Conservation (phyloP, 176 grass and related monocot species). For the Musa acuminata region DNA sequence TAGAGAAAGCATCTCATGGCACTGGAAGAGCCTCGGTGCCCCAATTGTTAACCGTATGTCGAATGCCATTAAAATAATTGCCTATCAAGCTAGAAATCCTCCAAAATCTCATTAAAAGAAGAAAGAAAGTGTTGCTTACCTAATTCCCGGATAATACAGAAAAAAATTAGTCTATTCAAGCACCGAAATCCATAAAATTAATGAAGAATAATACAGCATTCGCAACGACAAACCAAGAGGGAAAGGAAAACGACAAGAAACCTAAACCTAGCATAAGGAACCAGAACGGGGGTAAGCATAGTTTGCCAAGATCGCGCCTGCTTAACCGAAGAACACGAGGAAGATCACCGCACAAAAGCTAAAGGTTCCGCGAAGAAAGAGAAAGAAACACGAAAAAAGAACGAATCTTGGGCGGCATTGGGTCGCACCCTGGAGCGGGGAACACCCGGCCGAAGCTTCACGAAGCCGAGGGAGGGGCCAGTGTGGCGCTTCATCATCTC, state of each 20-base stretch:
- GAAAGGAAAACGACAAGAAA: background rate
- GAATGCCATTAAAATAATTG: background rate
- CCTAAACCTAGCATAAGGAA: background rate
- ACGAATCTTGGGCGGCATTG: background rate
- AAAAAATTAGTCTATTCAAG: background rate
- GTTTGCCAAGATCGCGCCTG: background rate
- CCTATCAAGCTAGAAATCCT: background rate
- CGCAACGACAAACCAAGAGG: background rate
- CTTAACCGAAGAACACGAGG: background rate
- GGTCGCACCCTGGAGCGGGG: constrained; percentile 36
- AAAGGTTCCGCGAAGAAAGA: background rate
- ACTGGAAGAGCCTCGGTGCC: background rate
- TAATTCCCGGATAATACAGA: background rate
- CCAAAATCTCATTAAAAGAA: background rate
- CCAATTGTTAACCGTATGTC: background rate
- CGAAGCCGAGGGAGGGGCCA: constrained; percentile 68
- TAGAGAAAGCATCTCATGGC: background rate
- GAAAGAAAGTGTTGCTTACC: background rate
- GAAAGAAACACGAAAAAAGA: background rate
- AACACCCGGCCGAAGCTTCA: constrained; percentile 65
- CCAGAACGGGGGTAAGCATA: background rate
- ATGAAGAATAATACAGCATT: background rate
- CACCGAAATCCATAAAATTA: background rate
- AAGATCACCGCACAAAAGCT: background rate
- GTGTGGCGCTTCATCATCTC: constrained; percentile 63